Conservation (phyloP, 2,329 filamentous ascomycete genomes). For the Ceratocystiopsis minuta region DNA sequence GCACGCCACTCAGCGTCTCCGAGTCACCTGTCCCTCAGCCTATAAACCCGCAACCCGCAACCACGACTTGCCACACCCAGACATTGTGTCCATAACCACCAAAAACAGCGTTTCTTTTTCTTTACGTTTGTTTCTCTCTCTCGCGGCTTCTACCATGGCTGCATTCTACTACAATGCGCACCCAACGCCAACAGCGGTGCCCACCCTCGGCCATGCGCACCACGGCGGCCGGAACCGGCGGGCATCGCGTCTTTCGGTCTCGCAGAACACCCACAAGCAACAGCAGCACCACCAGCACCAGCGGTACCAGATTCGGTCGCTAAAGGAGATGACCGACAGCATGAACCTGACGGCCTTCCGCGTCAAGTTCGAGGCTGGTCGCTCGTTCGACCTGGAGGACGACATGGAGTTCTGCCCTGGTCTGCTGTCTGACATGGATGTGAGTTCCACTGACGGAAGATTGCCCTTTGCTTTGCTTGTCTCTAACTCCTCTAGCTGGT, state of each 20-base stretch:
- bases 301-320: constrained; percentile 66
- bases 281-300: constrained; percentile 46
- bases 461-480: neutral
- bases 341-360: constrained; percentile 62
- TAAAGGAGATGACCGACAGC: constrained; percentile 73
- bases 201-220: constrained; percentile 51
- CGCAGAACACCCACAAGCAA: constrained; percentile 43
- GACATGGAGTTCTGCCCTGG: constrained; percentile 91
- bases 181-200: constrained; percentile 33
- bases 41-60: constrained; percentile 1
- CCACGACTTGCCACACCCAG: constrained; percentile 2
- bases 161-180: constrained; percentile 41
- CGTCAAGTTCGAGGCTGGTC: constrained; percentile 72
- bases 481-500: constrained; percentile 41
- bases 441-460: constrained; percentile 30
- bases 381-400: constrained; percentile 90
- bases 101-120: neutral
- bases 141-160: constrained; percentile 29
- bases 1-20: constrained; percentile 1
- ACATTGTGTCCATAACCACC: neutral
- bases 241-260: constrained; percentile 60
- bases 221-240: constrained; percentile 74
- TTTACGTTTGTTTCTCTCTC: neutral
- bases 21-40: constrained; percentile 1
- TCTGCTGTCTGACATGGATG: constrained; percentile 83